phyloP scores from a whole-genome alignment of 2,329 filamentous ascomycete genomes.

The Colletotrichum orbiculare region DNA sequence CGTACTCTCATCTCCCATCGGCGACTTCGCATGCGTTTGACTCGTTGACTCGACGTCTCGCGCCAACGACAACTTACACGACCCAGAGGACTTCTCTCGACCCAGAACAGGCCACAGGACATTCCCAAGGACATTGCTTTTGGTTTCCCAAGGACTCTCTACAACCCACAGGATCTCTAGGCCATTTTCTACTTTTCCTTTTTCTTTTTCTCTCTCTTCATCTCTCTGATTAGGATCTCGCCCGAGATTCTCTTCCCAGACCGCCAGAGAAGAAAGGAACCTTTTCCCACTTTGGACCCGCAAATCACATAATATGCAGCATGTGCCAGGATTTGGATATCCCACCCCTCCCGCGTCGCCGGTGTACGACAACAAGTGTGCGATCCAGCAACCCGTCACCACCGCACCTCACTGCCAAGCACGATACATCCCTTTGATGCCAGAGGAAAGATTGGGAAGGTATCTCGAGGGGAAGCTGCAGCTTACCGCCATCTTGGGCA shows the following conservation, averaged over 20 bases:
- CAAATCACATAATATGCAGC: conserved; percentile 65
- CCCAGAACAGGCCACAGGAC: conserved; percentile 33
- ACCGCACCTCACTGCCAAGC: conserved; percentile 52
- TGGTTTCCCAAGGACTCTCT: conserved; percentile 30
- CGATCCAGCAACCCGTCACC: conserved; percentile 51
- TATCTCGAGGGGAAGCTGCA: conserved; percentile 85
- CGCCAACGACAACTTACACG: conserved; percentile 39
- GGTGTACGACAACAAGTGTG: conserved; percentile 62
- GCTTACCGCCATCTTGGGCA: conserved; percentile 86
- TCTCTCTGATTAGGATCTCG: conserved; percentile 32
- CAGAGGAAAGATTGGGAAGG: conserved; percentile 88
- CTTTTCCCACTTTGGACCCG: conserved; percentile 40
- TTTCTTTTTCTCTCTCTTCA: conserved; percentile 38
- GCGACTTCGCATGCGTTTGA: conserved; percentile 46
- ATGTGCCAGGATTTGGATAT: conserved; percentile 67
- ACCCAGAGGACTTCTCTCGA: conserved; percentile 38
- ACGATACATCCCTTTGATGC: conserved; percentile 68
- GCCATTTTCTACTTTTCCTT: conserved; percentile 40
- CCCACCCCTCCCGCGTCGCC: conserved; percentile 69
- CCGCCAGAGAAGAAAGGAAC: conserved; percentile 18
- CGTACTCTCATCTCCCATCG: conserved; percentile 3
- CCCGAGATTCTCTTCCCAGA: conserved; percentile 39
- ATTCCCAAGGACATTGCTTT: conserved; percentile 31
- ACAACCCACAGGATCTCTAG: conserved; percentile 28
- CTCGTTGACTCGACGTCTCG: conserved; percentile 63